A percentile compares a stretch with the other conserved stretches of the same genome.
Evolutionary conservation across 2,329 filamentous ascomycete genomes (phyloP).

Genomic region (Aspergillus piperis): DNA sequence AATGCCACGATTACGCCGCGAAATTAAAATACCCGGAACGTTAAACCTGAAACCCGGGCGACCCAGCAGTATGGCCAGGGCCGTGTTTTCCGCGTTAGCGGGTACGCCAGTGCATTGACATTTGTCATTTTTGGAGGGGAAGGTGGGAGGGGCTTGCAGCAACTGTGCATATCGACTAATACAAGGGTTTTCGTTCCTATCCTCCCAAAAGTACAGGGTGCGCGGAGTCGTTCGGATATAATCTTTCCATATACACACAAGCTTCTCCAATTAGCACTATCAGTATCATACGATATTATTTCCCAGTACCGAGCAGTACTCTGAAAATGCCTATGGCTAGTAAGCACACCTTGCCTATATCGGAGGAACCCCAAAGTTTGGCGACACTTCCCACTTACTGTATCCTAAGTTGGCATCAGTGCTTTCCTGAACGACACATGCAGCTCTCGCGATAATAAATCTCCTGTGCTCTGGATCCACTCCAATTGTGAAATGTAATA

Average conservation of each 20-base stretch:
- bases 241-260: background rate
- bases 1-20: background rate
- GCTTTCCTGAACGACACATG: background rate
- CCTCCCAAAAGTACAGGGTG: background rate
- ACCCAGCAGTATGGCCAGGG: constrained; percentile 32
- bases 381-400: too few species aligned
- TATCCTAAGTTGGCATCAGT: too few species aligned
- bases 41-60: constrained; percentile 30
- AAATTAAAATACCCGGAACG: constrained; percentile 6
- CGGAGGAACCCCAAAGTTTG: background rate
- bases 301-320: too few species aligned
- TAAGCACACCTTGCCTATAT: background rate
- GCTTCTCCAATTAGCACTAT: background rate
- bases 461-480: background rate
- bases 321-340: background rate
- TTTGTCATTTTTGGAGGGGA: constrained; percentile 9
- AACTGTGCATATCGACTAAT: background rate
- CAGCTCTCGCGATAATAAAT: background rate
- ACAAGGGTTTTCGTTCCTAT: background rate
- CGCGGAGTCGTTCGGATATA: background rate
- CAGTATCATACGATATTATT: background rate
- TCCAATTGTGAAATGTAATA: background rate
- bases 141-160: constrained; percentile 16
- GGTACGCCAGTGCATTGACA: constrained; percentile 17
- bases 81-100: constrained; percentile 33